Conservation (phyloP, 1,139 yeast genomes). For the Groenewaldozyma sp. region DNA sequence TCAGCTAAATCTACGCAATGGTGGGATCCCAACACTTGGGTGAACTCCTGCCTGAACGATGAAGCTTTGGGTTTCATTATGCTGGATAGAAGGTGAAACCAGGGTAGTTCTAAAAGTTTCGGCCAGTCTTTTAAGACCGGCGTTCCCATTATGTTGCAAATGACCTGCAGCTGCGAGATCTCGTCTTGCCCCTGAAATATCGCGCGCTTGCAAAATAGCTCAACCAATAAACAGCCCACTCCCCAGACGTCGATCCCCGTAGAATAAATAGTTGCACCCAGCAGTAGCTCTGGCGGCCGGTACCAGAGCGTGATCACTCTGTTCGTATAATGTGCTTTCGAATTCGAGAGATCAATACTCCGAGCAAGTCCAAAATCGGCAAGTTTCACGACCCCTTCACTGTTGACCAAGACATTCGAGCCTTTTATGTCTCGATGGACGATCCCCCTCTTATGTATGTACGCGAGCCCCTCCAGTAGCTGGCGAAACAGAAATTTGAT, state of each 20-base stretch:
- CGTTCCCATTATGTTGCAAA: constrained; percentile 80
- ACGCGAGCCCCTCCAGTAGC: constrained; percentile 68
- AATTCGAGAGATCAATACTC: constrained; percentile 24
- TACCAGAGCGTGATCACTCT: constrained; percentile 96
- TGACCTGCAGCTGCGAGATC: constrained; percentile 66
- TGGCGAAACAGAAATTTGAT: constrained; percentile 72
- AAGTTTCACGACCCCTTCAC: constrained; percentile 63
- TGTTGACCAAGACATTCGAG: constrained; percentile 73
- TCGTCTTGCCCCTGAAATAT: constrained; percentile 86
- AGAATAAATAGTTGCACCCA: constrained; percentile 87
- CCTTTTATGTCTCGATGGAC: constrained; percentile 94
- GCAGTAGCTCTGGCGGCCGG: constrained; percentile 85
- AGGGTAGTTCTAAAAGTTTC: constrained; percentile 62
- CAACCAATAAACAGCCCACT: constrained; percentile 82
- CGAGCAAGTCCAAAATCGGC: constrained; percentile 96
- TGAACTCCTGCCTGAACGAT: constrained; percentile 29
- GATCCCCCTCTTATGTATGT: constrained; percentile 68
- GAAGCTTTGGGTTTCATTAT: constrained; percentile 24
- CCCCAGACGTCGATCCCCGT: constrained; percentile 97
- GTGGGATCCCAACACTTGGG: constrained; percentile 37
- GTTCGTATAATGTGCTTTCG: constrained; percentile 55
- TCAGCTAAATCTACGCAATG: constrained; percentile 54
- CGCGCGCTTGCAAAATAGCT: constrained; percentile 65
- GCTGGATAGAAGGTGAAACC: constrained; percentile 74
- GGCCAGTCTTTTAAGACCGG: constrained; percentile 78